phyloP scores from a whole-genome alignment of 352 stramenopile genomes.

The Globisporangium solare region DNA sequence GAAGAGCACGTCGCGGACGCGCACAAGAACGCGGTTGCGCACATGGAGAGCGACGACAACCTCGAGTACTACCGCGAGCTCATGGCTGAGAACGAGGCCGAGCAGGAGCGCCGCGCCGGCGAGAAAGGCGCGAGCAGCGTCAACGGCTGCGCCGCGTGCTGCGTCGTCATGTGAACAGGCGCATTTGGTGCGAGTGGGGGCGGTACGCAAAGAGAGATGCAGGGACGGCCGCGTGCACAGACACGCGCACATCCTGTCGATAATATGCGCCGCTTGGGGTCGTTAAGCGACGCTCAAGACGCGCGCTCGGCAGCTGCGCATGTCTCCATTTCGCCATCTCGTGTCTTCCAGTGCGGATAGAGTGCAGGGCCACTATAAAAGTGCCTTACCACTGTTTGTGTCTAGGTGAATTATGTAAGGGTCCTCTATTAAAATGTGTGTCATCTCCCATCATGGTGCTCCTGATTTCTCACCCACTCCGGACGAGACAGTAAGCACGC shows the following conservation, averaged over 20 bases:
- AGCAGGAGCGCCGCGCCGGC: constrained; percentile 22
- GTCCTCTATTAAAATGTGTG: neutral
- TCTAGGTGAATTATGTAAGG: no score
- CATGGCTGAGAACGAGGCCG: constrained; percentile 32
- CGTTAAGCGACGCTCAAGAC: no score
- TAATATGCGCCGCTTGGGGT: no score
- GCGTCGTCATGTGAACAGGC: constrained; percentile 33
- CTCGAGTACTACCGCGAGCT: constrained; percentile 47
- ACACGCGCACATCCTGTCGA: no score
- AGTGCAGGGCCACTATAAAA: no score
- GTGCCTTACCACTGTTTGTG: no score
- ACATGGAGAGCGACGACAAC: constrained; percentile 29
- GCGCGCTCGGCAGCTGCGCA: no score
- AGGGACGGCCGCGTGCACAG: no score
- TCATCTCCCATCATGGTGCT: neutral
- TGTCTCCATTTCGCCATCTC: no score
- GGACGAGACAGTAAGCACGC: neutral
- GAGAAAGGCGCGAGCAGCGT: constrained; percentile 17
- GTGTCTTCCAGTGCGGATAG: no score
- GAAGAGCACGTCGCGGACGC: neutral
- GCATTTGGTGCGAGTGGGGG: no score
- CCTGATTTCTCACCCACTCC: neutral
- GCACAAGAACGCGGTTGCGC: constrained; percentile 1
- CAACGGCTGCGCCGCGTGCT: constrained; percentile 53
- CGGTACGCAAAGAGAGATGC: no score